Percentiles rank a stretch among this genome's conserved stretches.
Evolutionary conservation across 129 eudicot genomes (phyloP).

Genomic region (Escallonia herrerae): DNA sequence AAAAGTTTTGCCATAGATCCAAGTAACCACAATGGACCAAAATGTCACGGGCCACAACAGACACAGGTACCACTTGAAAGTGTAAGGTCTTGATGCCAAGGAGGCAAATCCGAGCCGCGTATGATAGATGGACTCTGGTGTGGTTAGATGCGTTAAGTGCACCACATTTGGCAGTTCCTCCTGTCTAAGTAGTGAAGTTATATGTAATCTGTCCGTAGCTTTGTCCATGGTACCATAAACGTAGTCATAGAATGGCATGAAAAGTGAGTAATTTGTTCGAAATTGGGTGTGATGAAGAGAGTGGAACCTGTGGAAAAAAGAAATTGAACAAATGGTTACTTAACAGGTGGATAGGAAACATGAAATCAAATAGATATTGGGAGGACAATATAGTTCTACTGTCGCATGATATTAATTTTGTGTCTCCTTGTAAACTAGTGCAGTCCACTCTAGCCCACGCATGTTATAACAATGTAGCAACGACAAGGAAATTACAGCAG

Average conservation of each 20-base stretch:
- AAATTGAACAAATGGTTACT: not conserved
- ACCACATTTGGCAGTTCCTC: constrained; percentile 41
- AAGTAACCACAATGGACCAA: constrained; percentile 49
- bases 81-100: constrained; percentile 43
- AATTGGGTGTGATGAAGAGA: constrained; percentile 69
- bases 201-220: constrained; percentile 40
- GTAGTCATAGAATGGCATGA: constrained; percentile 72
- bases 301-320: constrained; percentile 37
- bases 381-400: no score
- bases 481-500: no score
- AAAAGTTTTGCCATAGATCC: constrained; percentile 39
- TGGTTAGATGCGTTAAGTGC: constrained; percentile 54
- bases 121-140: constrained; percentile 58
- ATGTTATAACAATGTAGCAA: no score
- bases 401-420: no score
- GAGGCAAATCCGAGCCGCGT: constrained; percentile 53
- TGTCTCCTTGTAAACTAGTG: no score
- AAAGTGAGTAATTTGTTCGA: constrained; percentile 59
- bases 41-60: constrained; percentile 63
- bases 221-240: constrained; percentile 60
- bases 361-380: no score
- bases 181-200: constrained; percentile 29
- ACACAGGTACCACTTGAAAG: constrained; percentile 52
- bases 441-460: no score
- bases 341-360: no score